These are phyloP conservation scores for Sordariomycetes sp. DNA, from an alignment of 2,329 filamentous ascomycete genomes.

Conservation along the genomic window DNA sequence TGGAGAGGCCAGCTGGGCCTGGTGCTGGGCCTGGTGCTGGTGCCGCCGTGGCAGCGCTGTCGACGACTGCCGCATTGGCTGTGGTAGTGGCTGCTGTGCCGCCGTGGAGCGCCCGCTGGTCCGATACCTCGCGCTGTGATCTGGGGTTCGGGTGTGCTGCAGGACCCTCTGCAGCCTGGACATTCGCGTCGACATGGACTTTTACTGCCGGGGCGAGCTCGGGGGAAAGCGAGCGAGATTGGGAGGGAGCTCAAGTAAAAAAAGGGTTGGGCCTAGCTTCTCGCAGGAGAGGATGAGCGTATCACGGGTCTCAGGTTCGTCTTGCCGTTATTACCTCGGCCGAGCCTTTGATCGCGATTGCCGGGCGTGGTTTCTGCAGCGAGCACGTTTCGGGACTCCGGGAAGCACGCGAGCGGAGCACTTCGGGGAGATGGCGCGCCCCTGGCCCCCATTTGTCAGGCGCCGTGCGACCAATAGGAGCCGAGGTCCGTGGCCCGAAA, in stretches of 20 bases:
- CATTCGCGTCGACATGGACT: conserved; percentile 2
- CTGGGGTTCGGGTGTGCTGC: neutral
- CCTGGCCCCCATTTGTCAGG: neutral
- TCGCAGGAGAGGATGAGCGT: neutral
- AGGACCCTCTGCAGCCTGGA: neutral
- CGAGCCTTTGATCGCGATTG: neutral
- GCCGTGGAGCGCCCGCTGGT: neutral
- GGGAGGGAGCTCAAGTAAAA: neutral
- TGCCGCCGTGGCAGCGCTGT: neutral
- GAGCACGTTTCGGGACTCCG: neutral
- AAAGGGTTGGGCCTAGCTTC: neutral
- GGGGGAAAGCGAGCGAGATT: neutral
- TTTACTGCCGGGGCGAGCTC: neutral
- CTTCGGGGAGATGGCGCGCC: conserved; percentile 2
- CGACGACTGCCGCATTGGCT: neutral
- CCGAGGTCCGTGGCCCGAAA: neutral
- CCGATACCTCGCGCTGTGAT: neutral
- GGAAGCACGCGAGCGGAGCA: neutral
- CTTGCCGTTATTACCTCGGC: neutral
- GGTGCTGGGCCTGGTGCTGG: neutral
- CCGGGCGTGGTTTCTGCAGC: neutral
- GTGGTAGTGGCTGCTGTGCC: neutral
- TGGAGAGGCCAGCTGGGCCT: neutral
- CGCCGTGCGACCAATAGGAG: neutral
- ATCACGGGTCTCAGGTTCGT: neutral